Evolutionary conservation across 1,284 basidiomycete species (phyloP).

Genomic region (Marasmius tenuissimus): DNA sequence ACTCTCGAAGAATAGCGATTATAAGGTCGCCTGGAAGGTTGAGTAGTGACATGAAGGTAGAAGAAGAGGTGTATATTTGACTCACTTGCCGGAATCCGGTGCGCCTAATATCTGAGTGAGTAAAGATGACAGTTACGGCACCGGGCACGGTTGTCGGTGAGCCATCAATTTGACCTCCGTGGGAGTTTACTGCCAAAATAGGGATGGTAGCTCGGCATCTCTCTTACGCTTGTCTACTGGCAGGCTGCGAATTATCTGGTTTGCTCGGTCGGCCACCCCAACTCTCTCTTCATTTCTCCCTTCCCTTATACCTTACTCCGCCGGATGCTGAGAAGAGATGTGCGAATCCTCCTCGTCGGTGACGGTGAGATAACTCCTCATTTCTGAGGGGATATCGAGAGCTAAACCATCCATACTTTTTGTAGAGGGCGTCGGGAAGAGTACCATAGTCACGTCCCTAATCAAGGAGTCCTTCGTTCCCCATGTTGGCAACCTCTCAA

Average conservation of each 20-base stretch:
- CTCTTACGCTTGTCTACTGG: background rate
- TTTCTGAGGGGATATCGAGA: slow-evolving; percentile 13
- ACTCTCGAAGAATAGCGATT: slow-evolving; percentile 49
- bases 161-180: background rate
- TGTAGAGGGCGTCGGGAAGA: slow-evolving; percentile 91
- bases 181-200: background rate
- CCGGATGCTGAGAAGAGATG: slow-evolving; percentile 77
- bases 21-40: slow-evolving; percentile 59
- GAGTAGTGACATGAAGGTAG: slow-evolving; percentile 18
- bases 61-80: background rate
- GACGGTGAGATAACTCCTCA: slow-evolving; percentile 61
- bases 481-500: slow-evolving; percentile 57
- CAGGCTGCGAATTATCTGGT: background rate
- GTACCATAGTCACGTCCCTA: slow-evolving; percentile 91
- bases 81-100: background rate
- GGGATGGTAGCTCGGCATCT: background rate
- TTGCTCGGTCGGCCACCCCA: slow-evolving; percentile 4
- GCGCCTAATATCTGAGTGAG: background rate
- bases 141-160: background rate
- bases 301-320: slow-evolving; percentile 9
- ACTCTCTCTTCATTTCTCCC: slow-evolving; percentile 1
- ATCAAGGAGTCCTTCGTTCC: slow-evolving; percentile 94
- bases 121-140: background rate
- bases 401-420: slow-evolving; percentile 13
- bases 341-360: slow-evolving; percentile 91